Percentiles rank a stretch among this genome's conserved stretches.
Evolutionary conservation across 1,139 yeast species (phyloP).

Genomic region (Suhomyces bribrorum): DNA sequence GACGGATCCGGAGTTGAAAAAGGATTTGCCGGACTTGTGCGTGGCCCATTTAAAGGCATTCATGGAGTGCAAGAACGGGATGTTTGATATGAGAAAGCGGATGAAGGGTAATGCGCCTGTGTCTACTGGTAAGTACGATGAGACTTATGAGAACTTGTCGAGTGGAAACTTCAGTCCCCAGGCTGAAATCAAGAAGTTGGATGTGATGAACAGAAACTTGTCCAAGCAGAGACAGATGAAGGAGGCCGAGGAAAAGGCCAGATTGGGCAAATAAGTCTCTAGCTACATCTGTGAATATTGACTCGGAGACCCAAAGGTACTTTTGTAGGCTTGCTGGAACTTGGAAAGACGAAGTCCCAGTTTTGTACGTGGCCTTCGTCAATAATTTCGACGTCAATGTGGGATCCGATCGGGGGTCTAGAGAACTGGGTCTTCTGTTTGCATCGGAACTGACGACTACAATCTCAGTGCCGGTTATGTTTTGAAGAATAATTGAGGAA

Average conservation of each 20-base stretch:
- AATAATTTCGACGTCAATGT: no score
- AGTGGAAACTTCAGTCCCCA: slow-evolving; percentile 78
- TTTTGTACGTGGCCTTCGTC: no score
- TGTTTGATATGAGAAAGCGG: slow-evolving; percentile 86
- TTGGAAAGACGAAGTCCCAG: no score
- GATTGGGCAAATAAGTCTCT: no score
- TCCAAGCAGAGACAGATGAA: slow-evolving; percentile 31
- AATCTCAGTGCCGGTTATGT: no score
- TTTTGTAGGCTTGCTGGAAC: no score
- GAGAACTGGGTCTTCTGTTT: no score
- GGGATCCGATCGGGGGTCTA: no score
- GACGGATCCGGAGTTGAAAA: slow-evolving; percentile 73
- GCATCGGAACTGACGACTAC: no score
- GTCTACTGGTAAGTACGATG: slow-evolving; percentile 90
- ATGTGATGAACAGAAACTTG: slow-evolving; percentile 52
- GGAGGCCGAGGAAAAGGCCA: slow-evolving; percentile 13
- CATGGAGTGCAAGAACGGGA: slow-evolving; percentile 83
- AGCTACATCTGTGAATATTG: no score
- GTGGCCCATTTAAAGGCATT: slow-evolving; percentile 81
- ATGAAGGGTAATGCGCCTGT: slow-evolving; percentile 93
- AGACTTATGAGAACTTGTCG: slow-evolving; percentile 75
- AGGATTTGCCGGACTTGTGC: slow-evolving; percentile 84
- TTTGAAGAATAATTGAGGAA: no score
- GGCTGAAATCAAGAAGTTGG: slow-evolving; percentile 74
- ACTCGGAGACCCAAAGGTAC: no score